Evolutionary conservation across 805 yeast genomes (phyloP), one percentile per base, ranked within the genome.

Genomic region (Pichia exigua): DNA sequence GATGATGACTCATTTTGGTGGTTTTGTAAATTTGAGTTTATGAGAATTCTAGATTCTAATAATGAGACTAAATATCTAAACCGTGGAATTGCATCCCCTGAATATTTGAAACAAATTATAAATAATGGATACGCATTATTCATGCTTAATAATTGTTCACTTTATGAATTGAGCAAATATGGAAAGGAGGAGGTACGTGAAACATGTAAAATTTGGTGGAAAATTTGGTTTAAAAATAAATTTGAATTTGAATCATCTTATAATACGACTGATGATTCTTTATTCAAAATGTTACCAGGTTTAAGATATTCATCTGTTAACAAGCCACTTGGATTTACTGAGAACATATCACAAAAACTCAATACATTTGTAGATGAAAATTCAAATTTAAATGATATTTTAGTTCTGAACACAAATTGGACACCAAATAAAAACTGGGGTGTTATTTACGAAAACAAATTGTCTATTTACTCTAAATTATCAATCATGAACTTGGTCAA

Each of bases 151-250:
- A 55, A 63, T 51, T 73, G 73, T 5, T 50, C 65, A 9, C 45
- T 71, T 8, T 35, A 35, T 30, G 48, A 46, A 11, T 39, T 30
- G 39, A 42, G 27, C 30, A 40, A 51, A 48, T 17, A 12, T 49
- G 42, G 45, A 26, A 38, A 20, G 6, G 20, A 38, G 26, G 18
- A 35, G n/a, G n/a, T 45, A 45, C 20, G 47, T n/a, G 40, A 17
- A 32, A 3, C 63, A 18, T 42, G 52, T 1, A 49, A 43, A 17
- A 49, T 54, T 20, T 73, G 76, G 76, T 73, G 75, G 74, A 51
- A 44, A 3, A 50, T 49, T 2, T 73, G 76, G 75, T 51, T 67
- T 4, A 42, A n/a, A 2, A 60, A 64, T 49, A 57, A 60, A 35
- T 65, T 67, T 27, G 65, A 62, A 39, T 59, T 59, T 39, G 32